These are phyloP conservation scores for Tolypocladium pustulatum DNA, from an alignment of 2,329 filamentous ascomycete species.

Conservation along the genomic window DNA sequence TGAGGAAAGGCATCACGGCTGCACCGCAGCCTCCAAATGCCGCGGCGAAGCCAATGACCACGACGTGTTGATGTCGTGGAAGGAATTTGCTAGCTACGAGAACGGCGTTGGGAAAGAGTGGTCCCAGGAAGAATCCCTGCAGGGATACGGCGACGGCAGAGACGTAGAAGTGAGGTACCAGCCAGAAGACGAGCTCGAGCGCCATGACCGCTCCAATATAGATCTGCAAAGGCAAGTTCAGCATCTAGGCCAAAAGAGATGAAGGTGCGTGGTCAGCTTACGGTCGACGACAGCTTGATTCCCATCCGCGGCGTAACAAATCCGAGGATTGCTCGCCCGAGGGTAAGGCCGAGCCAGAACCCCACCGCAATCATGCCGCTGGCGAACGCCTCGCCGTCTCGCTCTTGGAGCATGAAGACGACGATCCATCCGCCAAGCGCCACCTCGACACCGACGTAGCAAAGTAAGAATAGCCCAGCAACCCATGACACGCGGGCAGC, in stretches of 20 bases:
- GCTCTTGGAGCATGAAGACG: constrained; percentile 74
- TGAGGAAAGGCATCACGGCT: constrained; percentile 53
- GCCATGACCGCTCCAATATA: constrained; percentile 57
- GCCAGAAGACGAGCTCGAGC: constrained; percentile 68
- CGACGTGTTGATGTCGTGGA: constrained; percentile 63
- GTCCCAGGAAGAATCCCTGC: constrained; percentile 71
- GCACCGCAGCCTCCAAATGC: constrained; percentile 68
- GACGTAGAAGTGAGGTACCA: constrained; percentile 66
- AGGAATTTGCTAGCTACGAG: constrained; percentile 66
- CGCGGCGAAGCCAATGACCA: constrained; percentile 70
- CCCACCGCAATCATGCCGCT: constrained; percentile 68
- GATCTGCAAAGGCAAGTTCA: constrained; percentile 17
- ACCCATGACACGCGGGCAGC: constrained; percentile 53
- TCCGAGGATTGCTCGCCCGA: constrained; percentile 61
- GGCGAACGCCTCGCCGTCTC: constrained; percentile 57
- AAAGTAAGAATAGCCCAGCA: constrained; percentile 62
- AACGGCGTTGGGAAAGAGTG: constrained; percentile 66
- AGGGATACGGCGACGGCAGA: constrained; percentile 61
- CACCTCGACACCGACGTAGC: constrained; percentile 72
- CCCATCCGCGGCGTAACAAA: constrained; percentile 67
- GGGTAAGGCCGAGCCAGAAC: constrained; percentile 75
- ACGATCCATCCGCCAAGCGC: constrained; percentile 70
- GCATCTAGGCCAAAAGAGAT: not conserved
- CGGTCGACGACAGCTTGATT: constrained; percentile 51
- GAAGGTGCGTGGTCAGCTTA: constrained; percentile 34